These are phyloP conservation scores for Endothia cerciana DNA, from an alignment of 2,329 filamentous ascomycete species.

Conservation along the genomic window DNA sequence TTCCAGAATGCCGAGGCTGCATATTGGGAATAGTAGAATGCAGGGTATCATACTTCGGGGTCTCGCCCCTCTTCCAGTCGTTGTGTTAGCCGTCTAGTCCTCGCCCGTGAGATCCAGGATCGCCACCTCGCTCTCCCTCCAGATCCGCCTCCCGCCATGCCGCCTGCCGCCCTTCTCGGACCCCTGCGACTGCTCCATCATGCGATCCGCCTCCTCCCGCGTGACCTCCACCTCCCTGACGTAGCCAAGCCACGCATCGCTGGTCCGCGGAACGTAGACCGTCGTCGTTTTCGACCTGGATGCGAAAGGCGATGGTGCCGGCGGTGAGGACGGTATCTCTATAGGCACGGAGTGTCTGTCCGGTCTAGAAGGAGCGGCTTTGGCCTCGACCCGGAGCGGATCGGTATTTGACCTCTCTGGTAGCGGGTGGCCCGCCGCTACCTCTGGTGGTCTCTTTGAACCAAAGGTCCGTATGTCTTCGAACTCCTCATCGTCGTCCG, in stretches of 20 bases:
- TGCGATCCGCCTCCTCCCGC: slow-evolving; percentile 32
- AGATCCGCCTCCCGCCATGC: slow-evolving; percentile 20
- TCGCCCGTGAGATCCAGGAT: slow-evolving; percentile 35
- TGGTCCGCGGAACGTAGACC: slow-evolving; percentile 35
- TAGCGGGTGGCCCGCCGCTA: not conserved
- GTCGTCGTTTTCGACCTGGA: slow-evolving; percentile 27
- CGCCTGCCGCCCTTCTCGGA: not conserved
- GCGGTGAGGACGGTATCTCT: not conserved
- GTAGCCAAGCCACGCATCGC: slow-evolving; percentile 34
- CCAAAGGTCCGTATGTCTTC: slow-evolving; percentile 46
- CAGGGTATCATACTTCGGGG: not conserved
- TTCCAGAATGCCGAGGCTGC: too few relatives aligned
- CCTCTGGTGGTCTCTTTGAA: slow-evolving; percentile 37
- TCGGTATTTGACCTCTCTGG: not conserved
- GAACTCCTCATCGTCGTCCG: slow-evolving; percentile 31
- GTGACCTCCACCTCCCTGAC: slow-evolving; percentile 35
- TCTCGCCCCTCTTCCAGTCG: not conserved
- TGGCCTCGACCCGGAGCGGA: not conserved
- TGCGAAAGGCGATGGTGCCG: not conserved
- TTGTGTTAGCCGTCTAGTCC: slow-evolving; percentile 28
- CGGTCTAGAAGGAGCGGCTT: not conserved
- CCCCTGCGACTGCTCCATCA: slow-evolving; percentile 17
- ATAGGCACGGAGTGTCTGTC: not conserved
- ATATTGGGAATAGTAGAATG: not conserved
- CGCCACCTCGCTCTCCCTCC: slow-evolving; percentile 32